Evolutionary conservation across 768 basidiomycete species (phyloP).

Genomic region (Leccinum barrowsii): DNA sequence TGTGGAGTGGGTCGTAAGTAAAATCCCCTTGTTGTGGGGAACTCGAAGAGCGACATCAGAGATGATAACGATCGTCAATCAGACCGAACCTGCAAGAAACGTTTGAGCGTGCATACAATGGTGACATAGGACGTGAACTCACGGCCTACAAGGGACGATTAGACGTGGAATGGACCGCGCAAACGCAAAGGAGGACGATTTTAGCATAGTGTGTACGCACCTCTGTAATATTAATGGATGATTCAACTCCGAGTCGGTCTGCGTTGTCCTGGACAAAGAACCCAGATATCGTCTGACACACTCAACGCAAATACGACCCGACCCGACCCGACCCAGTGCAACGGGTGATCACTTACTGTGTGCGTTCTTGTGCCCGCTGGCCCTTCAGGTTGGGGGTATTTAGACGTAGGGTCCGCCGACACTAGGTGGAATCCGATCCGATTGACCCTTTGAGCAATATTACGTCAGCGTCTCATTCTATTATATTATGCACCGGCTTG

Average conservation of each 20-base stretch:
- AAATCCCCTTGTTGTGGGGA: not conserved
- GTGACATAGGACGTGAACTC: not conserved
- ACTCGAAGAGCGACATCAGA: not conserved
- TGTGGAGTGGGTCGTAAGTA: not conserved
- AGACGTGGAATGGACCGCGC: not conserved
- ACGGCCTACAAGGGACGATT: conserved; percentile 11
- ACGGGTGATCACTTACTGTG: conserved; percentile 8
- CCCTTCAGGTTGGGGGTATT: not conserved
- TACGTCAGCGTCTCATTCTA: too few species aligned
- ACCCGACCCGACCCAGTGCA: not conserved
- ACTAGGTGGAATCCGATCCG: too few species aligned
- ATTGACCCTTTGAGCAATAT: too few species aligned
- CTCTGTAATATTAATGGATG: not conserved
- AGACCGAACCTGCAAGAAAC: conserved; percentile 14
- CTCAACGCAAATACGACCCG: not conserved
- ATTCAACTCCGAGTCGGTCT: not conserved
- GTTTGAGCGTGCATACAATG: not conserved
- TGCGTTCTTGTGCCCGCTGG: conserved; percentile 7
- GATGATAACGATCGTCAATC: conserved; percentile 37
- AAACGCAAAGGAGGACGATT: not conserved
- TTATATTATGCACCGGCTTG: too few species aligned
- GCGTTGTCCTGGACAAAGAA: conserved; percentile 23
- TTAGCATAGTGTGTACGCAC: conserved; percentile 1
- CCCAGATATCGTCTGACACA: conserved; percentile 13
- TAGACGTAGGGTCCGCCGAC: not conserved